phyloP scores from a whole-genome alignment of 2,329 filamentous ascomycete species.

The Sporothrix pallida region DNA sequence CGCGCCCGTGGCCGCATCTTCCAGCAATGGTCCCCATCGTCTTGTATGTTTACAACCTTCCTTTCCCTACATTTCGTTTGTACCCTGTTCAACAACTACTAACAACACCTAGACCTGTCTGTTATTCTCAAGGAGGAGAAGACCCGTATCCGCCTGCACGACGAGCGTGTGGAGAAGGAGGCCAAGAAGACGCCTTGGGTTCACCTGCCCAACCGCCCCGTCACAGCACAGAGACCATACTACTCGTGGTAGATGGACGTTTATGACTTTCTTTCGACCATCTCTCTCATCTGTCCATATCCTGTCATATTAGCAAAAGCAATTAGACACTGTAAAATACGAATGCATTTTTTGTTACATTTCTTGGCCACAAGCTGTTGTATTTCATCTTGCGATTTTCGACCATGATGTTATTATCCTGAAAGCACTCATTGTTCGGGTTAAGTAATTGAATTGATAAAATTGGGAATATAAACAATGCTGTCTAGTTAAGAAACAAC shows the following conservation, averaged over 20 bases:
- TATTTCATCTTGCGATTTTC: not conserved
- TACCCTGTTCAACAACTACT: conserved; percentile 33
- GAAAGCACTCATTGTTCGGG: too few relatives aligned
- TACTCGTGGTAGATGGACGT: conserved; percentile 76
- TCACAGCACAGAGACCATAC: conserved; percentile 85
- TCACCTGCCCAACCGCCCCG: conserved; percentile 82
- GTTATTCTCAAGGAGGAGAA: conserved; percentile 92
- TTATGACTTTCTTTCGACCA: conserved; percentile 1
- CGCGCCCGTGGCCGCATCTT: conserved; percentile 76
- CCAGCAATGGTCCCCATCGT: conserved; percentile 63
- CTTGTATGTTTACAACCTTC: conserved; percentile 64
- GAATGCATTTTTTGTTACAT: not conserved
- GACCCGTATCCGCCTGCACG: conserved; percentile 79
- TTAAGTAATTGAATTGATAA: not conserved
- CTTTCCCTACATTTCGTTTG: not conserved
- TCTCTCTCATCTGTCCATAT: conserved; percentile 27
- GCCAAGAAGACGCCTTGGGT: conserved; percentile 80
- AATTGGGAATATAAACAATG: conserved; percentile 22
- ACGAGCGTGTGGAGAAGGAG: conserved; percentile 78
- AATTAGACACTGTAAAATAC: conserved; percentile 28
- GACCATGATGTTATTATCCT: too few relatives aligned
- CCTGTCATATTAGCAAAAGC: conserved; percentile 32
- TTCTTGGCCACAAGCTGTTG: not conserved
- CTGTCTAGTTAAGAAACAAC: conserved; percentile 16
- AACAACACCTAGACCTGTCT: conserved; percentile 65